Percentiles rank a stretch among this genome's conserved stretches.
Conservation (phyloP, 1,139 yeast genomes). For the Saccharomyces pastorianus region DNA sequence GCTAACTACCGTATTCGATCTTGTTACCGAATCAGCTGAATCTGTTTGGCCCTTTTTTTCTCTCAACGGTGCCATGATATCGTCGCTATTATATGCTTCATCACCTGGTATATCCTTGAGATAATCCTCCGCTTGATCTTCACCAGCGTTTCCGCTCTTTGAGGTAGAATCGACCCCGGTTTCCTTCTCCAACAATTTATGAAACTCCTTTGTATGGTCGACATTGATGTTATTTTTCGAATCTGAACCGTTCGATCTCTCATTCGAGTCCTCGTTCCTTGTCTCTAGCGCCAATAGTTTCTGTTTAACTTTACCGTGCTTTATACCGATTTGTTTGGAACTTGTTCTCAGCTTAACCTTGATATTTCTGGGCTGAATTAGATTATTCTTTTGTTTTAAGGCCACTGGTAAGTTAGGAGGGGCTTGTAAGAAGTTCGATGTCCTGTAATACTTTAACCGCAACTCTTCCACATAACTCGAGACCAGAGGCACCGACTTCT, state of each 20-base stretch:
- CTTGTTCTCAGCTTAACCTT: constrained; percentile 31
- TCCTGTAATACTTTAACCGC: constrained; percentile 26
- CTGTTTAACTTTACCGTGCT: constrained; percentile 32
- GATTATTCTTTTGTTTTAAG: constrained; percentile 28
- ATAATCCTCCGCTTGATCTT: constrained; percentile 16
- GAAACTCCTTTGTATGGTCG: constrained; percentile 31
- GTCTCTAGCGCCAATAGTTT: constrained; percentile 30
- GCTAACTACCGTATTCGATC: constrained; percentile 28
- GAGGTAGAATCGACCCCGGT: constrained; percentile 6
- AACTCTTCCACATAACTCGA: constrained; percentile 32
- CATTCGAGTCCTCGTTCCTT: constrained; percentile 20
- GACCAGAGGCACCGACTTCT: constrained; percentile 23
- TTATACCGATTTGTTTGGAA: constrained; percentile 32
- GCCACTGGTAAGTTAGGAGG: constrained; percentile 31
- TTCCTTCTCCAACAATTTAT: constrained; percentile 22
- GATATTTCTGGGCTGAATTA: constrained; percentile 30
- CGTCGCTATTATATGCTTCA: constrained; percentile 32
- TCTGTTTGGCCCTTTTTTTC: constrained; percentile 12
- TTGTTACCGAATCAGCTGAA: constrained; percentile 10
- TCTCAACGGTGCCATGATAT: constrained; percentile 30
- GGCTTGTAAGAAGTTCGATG: constrained; percentile 30
- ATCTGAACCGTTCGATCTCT: constrained; percentile 5
- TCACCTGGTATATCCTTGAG: constrained; percentile 31
- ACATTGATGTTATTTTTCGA: constrained; percentile 9
- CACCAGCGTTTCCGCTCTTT: constrained; percentile 11